A percentile compares a stretch with the other conserved stretches of the same genome.
Evolutionary conservation across 768 basidiomycete genomes (phyloP).

Genomic region (Leccinum uliginosum): DNA sequence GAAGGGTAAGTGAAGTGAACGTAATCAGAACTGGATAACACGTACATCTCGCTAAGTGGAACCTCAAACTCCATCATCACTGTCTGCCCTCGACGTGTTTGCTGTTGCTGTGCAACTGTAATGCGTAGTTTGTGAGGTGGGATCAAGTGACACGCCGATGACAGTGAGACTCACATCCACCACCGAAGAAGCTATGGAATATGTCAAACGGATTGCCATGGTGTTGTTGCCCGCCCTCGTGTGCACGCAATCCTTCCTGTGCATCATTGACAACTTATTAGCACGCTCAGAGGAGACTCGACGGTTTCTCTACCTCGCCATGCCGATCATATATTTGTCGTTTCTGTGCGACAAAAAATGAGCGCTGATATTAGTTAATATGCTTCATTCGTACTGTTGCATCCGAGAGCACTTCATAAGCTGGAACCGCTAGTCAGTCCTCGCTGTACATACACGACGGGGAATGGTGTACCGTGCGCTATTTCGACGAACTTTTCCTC

Average conservation of each 20-base stretch:
- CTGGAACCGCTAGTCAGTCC: slow-evolving; percentile 35
- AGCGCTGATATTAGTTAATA: background rate
- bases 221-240: slow-evolving; percentile 76
- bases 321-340: slow-evolving; percentile 90
- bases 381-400: slow-evolving; percentile 47
- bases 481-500: slow-evolving; percentile 88
- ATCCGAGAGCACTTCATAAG: slow-evolving; percentile 95
- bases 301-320: slow-evolving; percentile 60
- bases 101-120: slow-evolving; percentile 41
- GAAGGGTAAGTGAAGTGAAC: slow-evolving; percentile 2
- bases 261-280: slow-evolving; percentile 10
- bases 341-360: slow-evolving; percentile 51
- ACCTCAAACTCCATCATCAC: slow-evolving; percentile 83
- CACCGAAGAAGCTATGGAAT: slow-evolving; percentile 90
- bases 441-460: background rate
- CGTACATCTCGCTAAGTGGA: slow-evolving; percentile 77
- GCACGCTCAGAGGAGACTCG: background rate
- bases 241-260: slow-evolving; percentile 87
- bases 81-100: slow-evolving; percentile 71
- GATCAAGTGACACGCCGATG: background rate
- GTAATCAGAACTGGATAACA: slow-evolving; percentile 2
- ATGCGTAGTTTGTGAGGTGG: background rate
- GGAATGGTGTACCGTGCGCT: slow-evolving; percentile 62
- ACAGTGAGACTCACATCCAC: slow-evolving; percentile 53
- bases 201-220: slow-evolving; percentile 90